These are phyloP conservation scores for Neofusicoccum umdonicola DNA, from an alignment of 2,329 filamentous ascomycete species.

Conservation along the genomic window DNA sequence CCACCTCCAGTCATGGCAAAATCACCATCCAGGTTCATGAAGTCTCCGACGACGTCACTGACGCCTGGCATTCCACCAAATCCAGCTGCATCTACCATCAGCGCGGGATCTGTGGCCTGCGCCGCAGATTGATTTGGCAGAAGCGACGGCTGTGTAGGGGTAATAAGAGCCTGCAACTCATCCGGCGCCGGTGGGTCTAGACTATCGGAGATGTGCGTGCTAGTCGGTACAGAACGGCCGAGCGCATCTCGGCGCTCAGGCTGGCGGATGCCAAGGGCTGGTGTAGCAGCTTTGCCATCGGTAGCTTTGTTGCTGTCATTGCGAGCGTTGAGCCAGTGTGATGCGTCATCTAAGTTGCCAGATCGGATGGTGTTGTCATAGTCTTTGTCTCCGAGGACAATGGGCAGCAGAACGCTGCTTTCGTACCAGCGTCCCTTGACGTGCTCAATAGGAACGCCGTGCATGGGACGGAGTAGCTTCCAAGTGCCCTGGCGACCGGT, in stretches of 20 bases:
- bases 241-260: constrained; percentile 42
- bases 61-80: constrained; percentile 11
- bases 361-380: constrained; percentile 35
- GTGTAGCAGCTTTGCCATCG: constrained; percentile 11
- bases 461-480: constrained; percentile 19
- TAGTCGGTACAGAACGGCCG: constrained; percentile 39
- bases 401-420: constrained; percentile 49
- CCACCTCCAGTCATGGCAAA: background rate
- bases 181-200: constrained; percentile 31
- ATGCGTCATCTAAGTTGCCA: constrained; percentile 42
- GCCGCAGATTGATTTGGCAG: constrained; percentile 17
- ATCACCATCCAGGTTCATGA: constrained; percentile 27
- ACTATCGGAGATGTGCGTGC: constrained; percentile 39
- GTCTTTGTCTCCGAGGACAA: constrained; percentile 33
- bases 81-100: background rate
- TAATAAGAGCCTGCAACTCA: background rate
- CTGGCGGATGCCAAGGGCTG: constrained; percentile 28
- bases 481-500: constrained; percentile 27
- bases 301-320: constrained; percentile 32
- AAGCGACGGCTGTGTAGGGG: constrained; percentile 9
- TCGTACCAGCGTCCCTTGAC: constrained; percentile 63
- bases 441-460: constrained; percentile 43
- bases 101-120: background rate
- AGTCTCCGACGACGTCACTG: constrained; percentile 30
- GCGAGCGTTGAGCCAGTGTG: constrained; percentile 48